Conservation (phyloP, 2,329 filamentous ascomycete genomes). For the Penicillium sp. region DNA sequence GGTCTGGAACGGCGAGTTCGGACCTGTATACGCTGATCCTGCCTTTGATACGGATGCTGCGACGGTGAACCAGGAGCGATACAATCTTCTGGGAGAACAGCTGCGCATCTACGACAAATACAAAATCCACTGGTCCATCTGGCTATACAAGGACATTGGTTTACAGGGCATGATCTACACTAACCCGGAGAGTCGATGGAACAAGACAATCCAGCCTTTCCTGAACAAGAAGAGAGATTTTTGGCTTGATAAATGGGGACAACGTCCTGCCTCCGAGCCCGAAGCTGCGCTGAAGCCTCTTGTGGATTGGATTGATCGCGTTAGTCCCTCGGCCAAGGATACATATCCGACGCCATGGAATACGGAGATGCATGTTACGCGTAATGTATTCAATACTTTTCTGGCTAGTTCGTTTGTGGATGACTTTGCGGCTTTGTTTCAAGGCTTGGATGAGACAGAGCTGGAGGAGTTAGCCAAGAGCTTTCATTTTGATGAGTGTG, state of each 20-base stretch:
- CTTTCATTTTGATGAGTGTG: constrained; percentile 56
- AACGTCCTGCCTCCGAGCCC: constrained; percentile 42
- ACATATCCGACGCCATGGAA: constrained; percentile 52
- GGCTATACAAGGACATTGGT: constrained; percentile 59
- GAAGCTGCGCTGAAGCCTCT: constrained; percentile 47
- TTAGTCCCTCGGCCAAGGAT: constrained; percentile 41
- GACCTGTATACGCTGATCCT: constrained; percentile 42
- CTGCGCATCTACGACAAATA: constrained; percentile 54
- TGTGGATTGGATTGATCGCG: constrained; percentile 46
- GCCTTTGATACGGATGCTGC: constrained; percentile 32
- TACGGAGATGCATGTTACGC: constrained; percentile 50
- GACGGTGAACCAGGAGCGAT: constrained; percentile 45
- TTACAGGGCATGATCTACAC: constrained; percentile 57
- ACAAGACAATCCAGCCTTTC: constrained; percentile 52
- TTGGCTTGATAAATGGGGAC: constrained; percentile 58
- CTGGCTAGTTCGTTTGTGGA: constrained; percentile 52
- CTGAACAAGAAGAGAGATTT: constrained; percentile 56
- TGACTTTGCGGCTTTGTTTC: constrained; percentile 58
- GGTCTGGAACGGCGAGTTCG: constrained; percentile 57
- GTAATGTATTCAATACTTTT: constrained; percentile 49
- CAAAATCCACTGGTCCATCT: constrained; percentile 58
- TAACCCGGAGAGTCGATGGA: constrained; percentile 49
- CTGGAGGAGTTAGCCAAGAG: constrained; percentile 55
- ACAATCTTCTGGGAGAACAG: constrained; percentile 49
- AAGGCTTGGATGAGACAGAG: constrained; percentile 50